phyloP scores from a whole-genome alignment of 495 filamentous ascomycete genomes.

The Aspergillus cavernicola region DNA sequence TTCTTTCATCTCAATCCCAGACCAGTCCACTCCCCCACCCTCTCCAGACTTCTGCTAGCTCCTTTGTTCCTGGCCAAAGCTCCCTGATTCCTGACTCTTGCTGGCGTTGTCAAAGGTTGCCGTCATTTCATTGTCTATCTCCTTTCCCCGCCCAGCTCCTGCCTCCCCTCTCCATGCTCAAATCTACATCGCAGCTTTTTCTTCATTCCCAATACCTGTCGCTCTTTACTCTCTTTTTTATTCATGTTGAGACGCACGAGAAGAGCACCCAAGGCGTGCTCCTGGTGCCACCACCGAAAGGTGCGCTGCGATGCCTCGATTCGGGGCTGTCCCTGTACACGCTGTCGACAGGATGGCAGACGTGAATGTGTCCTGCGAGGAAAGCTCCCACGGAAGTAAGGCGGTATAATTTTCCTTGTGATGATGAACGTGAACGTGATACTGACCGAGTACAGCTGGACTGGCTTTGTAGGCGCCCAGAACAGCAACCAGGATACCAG shows the following conservation, averaged over 20 bases:
- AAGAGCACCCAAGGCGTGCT: constrained; percentile 44
- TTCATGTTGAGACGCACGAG: constrained; percentile 27
- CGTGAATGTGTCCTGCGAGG: constrained; percentile 34
- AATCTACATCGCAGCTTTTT: neutral
- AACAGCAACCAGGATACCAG: neutral
- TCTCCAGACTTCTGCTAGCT: no score
- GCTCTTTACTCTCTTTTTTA: neutral
- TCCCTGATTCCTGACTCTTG: no score
- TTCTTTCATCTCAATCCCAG: neutral
- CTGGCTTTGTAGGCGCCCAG: constrained; percentile 10
- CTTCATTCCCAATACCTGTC: neutral
- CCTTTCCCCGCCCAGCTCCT: neutral
- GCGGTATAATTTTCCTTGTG: constrained; percentile 14
- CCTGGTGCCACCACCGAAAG: constrained; percentile 49
- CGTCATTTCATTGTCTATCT: neutral
- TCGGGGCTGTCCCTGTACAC: constrained; percentile 45
- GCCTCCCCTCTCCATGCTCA: neutral
- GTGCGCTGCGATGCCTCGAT: constrained; percentile 51
- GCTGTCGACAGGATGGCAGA: constrained; percentile 43
- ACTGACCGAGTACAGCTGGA: neutral
- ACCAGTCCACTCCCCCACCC: no score
- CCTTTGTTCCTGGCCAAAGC: no score
- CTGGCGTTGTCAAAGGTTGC: no score
- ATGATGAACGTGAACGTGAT: constrained; percentile 8
- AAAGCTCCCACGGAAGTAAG: constrained; percentile 28